Evolutionary conservation across 2,329 filamentous ascomycete species (phyloP).

Genomic region (Diaporthe velutina): DNA sequence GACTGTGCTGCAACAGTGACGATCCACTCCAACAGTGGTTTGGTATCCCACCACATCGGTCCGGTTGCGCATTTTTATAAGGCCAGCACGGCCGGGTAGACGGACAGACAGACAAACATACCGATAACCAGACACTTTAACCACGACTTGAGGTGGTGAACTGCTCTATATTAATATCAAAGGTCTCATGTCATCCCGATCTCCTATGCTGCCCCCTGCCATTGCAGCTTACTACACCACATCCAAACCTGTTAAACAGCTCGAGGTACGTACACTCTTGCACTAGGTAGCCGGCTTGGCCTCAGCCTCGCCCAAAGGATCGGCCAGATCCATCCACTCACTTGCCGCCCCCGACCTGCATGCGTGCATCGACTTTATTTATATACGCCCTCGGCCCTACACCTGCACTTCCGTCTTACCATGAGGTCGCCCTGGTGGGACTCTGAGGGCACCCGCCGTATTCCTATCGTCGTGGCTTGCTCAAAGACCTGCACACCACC

Average conservation of each 20-base stretch:
- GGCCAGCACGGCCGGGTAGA: neutral
- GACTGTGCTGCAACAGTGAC: slow-evolving; percentile 3
- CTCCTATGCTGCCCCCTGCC: neutral
- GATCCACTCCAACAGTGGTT: neutral
- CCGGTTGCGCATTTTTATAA: neutral
- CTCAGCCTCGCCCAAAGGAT: slow-evolving; percentile 31
- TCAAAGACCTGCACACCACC: neutral
- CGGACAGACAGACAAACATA: neutral
- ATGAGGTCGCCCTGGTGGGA: neutral
- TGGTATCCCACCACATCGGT: neutral
- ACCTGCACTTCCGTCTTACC: neutral
- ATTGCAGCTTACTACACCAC: slow-evolving; percentile 9
- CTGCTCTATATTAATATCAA: neutral
- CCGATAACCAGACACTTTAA: neutral
- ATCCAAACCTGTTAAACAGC: neutral
- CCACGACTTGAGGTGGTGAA: neutral
- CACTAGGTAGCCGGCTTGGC: slow-evolving; percentile 9
- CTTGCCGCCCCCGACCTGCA: slow-evolving; percentile 18
- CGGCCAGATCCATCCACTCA: slow-evolving; percentile 26
- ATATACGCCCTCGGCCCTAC: slow-evolving; percentile 2
- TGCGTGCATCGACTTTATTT: slow-evolving; percentile 14
- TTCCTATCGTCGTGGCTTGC: neutral
- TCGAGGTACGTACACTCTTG: neutral
- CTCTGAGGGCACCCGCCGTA: neutral
- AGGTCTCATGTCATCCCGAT: neutral